Base-by-base conservation (phyloP, 2,329 filamentous ascomycete species). In the Didymella sp. region DNA sequence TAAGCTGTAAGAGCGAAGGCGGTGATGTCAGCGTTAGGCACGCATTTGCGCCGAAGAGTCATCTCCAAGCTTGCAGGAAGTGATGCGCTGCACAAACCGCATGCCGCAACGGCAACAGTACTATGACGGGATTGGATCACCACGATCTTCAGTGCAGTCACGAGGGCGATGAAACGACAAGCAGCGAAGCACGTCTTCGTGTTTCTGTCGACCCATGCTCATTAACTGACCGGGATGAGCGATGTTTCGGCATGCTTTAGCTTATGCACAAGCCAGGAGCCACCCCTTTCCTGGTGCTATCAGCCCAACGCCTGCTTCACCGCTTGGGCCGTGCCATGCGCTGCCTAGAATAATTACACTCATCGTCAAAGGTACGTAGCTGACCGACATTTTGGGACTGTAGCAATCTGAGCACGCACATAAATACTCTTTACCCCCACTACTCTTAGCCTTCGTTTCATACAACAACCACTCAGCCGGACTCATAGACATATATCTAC, bases 141-240 rank as follows among this genome's bases (percentile, higher is more conserved):
- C 62, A 62, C 59, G 63, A 74, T 72, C 66, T 70, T 73, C 69
- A 70, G 58, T 64, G 9, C 69, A 66, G 73, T 76, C 73, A 76
- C 74, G 73, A 75, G 74, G 72, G 59, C 67, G 69, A 70, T 77
- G 74, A 77, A 77, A 76, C 74, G 69, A 68, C 66, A 65, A 62
- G 61, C 64, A 65, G 66, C 60, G 65, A 60, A 64, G 60, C 58
- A 62, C 58, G 63, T 64, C 67, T 70, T 74, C 72, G 73, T 75
- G 72, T 73, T 75, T 74, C 62, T 63, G 67, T 61, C 56, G 59
- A 65, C 61, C 70, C 67, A 64, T 70, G 71, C 66, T 62, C 66
- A 66, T 63, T 61, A 69, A 61, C 47, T 60, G 70, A 67, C 72
- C 60, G 62, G 72, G 73, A 71, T 74, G 64, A 64, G 67, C 70